These are phyloP conservation scores for Bothia castanella DNA, from an alignment of 1,284 basidiomycete species.

Conservation along the genomic window DNA sequence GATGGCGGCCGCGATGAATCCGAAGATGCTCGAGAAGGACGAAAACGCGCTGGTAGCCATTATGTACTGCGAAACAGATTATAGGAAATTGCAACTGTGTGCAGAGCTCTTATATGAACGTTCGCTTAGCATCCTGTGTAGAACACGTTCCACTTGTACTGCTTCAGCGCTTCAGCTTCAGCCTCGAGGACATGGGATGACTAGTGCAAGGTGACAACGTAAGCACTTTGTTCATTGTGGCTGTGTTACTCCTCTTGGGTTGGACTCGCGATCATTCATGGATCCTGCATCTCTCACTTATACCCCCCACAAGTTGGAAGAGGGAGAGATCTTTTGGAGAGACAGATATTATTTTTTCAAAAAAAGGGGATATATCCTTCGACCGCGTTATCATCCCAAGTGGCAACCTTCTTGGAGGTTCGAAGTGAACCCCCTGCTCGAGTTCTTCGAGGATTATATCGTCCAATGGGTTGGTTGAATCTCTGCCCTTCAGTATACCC, in stretches of 20 bases:
- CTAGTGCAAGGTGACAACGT: too few species aligned
- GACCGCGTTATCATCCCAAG: conserved; percentile 4
- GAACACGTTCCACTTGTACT: too few species aligned
- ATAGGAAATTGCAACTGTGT: too few species aligned
- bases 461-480: conserved; percentile 1
- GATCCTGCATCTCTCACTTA: too few species aligned
- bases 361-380: conserved; percentile 6
- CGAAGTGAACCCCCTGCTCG: background rate
- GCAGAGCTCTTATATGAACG: too few species aligned
- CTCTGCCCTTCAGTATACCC: too few species aligned
- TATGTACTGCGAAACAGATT: background rate
- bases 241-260: too few species aligned
- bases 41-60: background rate
- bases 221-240: too few species aligned
- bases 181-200: background rate
- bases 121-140: background rate
- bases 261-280: too few species aligned
- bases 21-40: conserved; percentile 3
- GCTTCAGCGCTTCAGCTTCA: background rate
- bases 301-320: background rate
- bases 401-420: conserved; percentile 12
- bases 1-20: background rate
- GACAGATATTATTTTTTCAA: conserved; percentile 14
- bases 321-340: conserved; percentile 5
- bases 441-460: conserved; percentile 5